Conservation (phyloP, 148 eudicot genomes). For the Rhododendron vialii region DNA sequence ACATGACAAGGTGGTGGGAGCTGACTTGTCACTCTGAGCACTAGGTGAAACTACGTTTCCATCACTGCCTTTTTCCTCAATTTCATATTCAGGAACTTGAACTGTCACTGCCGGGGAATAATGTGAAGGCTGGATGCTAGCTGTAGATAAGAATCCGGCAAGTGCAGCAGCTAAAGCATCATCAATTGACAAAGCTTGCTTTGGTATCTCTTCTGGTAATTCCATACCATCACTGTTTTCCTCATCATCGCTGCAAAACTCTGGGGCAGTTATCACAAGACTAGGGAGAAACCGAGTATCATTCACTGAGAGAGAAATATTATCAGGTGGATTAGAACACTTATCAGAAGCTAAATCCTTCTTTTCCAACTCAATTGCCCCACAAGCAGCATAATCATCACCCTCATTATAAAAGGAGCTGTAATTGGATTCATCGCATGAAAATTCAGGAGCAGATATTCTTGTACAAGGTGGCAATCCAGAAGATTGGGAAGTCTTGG, state of each 20-base stretch:
- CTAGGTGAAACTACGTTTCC: slow-evolving; percentile 10
- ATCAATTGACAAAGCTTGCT: slow-evolving; percentile 63
- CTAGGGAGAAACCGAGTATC: slow-evolving; percentile 42
- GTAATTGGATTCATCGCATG: slow-evolving; percentile 42
- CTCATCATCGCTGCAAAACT: slow-evolving; percentile 59
- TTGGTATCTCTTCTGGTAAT: slow-evolving; percentile 24
- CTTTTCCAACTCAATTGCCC: slow-evolving; percentile 29
- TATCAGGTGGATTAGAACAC: slow-evolving; percentile 17
- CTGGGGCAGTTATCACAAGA: slow-evolving; percentile 74
- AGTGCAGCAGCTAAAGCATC: slow-evolving; percentile 89
- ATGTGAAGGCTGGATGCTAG: slow-evolving; percentile 22
- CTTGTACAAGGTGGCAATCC: slow-evolving; percentile 28
- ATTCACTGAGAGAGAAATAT: slow-evolving; percentile 13
- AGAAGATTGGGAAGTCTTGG: slow-evolving; percentile 32
- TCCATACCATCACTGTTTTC: slow-evolving; percentile 40
- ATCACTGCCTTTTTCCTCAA: slow-evolving; percentile 13
- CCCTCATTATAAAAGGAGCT: slow-evolving; percentile 37
- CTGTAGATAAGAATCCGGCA: slow-evolving; percentile 54
- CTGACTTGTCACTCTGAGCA: slow-evolving; percentile 15
- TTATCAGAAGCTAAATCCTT: slow-evolving; percentile 21
- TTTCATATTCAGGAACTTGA: slow-evolving; percentile 17
- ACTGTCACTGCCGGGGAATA: slow-evolving; percentile 18
- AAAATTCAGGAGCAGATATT: slow-evolving; percentile 58
- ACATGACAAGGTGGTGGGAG: slow-evolving; percentile 15
- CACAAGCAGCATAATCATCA: slow-evolving; percentile 23